Evolutionary conservation across 2,329 filamentous ascomycete genomes (phyloP), one percentile per base, ranked within the genome.

Genomic region (Canariomyces notabilis): DNA sequence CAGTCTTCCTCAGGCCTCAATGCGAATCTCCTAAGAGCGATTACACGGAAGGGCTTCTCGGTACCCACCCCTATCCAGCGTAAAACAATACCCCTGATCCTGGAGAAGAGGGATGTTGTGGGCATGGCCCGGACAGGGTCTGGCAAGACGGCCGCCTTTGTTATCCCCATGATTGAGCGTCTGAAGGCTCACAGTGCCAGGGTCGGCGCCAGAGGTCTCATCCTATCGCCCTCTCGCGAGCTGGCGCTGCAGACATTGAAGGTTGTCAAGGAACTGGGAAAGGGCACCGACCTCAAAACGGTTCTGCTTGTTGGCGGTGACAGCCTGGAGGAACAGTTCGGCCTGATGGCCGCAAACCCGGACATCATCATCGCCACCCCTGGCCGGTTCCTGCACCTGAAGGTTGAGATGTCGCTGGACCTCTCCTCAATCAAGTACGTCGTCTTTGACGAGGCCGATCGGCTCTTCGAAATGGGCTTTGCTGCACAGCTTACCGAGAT

Each of bases 111-210:
- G 68, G 93, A 98, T 75, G 87, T 97, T n/a, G 91, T 98, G 19
- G 94, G 90, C 56, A 98, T 98, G 93, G 93, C 93, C 6, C 79
- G 94, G 56, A 98, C 94, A n/a, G 93, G 93, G 64, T 97, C 90
- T 16, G 93, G 93, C 71, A 98, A 98, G 73, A 98, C 94, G 1
- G 93, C 90, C 1, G 93, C 93, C 18, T 98, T 98, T 66, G 89
- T 97, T 20, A 94, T 98, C 54, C 93, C 93, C 35, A 95, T 98
- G 91, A 89, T 98, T 51, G 89, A 98, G 71, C 87, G 85, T 55
- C 73, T 98, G 51, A 94, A 90, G 66, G 78, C 81, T 19, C 94
- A 98, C 66, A 95, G 87, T 61, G 83, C 83, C 22, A 85, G 85
- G 59, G 83, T 97, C 53, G 93, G 94, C 42, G 82, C 89, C 36